Evolutionary conservation across 345 rosid genomes (phyloP), one percentile per base, ranked within the genome.

Genomic region (rapeseed (Brassica napus)): DNA sequence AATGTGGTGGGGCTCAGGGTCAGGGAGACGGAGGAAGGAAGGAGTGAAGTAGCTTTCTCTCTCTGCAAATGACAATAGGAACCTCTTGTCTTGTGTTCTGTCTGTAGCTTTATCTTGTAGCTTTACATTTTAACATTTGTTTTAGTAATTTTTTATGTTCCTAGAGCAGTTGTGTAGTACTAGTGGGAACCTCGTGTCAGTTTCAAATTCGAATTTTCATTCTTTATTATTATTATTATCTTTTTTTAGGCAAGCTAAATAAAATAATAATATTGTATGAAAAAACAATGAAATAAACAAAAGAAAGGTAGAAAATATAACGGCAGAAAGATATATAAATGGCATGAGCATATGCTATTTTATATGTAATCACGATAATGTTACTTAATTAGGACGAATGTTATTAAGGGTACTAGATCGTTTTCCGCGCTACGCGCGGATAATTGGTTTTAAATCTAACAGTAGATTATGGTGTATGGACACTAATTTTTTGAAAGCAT

Each of bases 31-130:
- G 71, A 82, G 62, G 24, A 44, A 79, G 54, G 65, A 79, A 79
- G 74, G 77, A 75, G 80, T 74, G 82, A 72, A 81, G 84, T 77
- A 76, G 77, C 79, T 82, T 80, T 81, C 83, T 54, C 24, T 39
- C 12, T 39, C 14, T 79, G 78, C 71, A 82, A 73, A 75, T 75
- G 83, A 85, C 87, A 81, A 81, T 75, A 55, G 37, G 54, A 58
- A 28, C 6, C 6, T n/a, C n/a, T 66, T 23, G 7, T 11, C 49
- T 30, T 16, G 82, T 52, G 30, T 26, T 71, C 37, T 52, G 57
- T 60, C 39, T 11, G 72, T 52, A 5, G 23, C 57, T 75, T 31
- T 0, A 16, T 35, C 30, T 66, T 24, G 62, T 24, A 62, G 9
- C 16, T 42, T 11, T 0, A 4, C 60, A 21, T 65, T 72, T 60